phyloP scores from a whole-genome alignment of 345 rosid genomes.

The Angophora floribunda region DNA sequence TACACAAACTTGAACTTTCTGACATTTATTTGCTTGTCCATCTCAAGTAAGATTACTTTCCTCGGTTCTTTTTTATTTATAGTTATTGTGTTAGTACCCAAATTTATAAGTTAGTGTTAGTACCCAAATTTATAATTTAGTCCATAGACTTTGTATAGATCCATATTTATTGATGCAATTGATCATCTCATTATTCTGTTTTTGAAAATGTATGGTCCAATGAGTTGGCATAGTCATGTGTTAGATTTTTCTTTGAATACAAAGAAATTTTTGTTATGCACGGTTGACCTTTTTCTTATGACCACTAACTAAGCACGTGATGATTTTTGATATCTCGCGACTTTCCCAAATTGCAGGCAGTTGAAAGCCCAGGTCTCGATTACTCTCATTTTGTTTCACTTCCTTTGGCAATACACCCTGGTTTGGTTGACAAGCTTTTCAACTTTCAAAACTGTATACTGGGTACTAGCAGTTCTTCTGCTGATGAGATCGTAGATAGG shows the following conservation, averaged over 20 bases:
- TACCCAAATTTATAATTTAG: neutral
- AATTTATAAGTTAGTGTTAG: neutral
- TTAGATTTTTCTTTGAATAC: neutral
- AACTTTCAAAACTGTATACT: conserved; percentile 62
- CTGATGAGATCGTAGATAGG: conserved; percentile 14
- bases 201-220: neutral
- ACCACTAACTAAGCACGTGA: neutral
- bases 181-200: neutral
- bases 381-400: conserved; percentile 91
- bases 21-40: neutral
- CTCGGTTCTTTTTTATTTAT: neutral
- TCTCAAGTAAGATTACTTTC: neutral
- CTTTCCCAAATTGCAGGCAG: conserved; percentile 34
- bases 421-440: conserved; percentile 65
- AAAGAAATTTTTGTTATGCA: neutral
- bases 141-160: neutral
- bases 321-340: neutral
- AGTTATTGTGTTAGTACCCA: neutral
- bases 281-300: neutral
- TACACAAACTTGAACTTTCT: neutral
- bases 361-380: conserved; percentile 46
- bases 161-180: neutral
- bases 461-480: conserved; percentile 12
- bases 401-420: conserved; percentile 79
- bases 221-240: neutral